Percentiles rank a stretch among this genome's conserved stretches.
These are phyloP conservation scores for Leucaena leucocephala DNA, from an alignment of 306 rosid species.

Conservation along the genomic window DNA sequence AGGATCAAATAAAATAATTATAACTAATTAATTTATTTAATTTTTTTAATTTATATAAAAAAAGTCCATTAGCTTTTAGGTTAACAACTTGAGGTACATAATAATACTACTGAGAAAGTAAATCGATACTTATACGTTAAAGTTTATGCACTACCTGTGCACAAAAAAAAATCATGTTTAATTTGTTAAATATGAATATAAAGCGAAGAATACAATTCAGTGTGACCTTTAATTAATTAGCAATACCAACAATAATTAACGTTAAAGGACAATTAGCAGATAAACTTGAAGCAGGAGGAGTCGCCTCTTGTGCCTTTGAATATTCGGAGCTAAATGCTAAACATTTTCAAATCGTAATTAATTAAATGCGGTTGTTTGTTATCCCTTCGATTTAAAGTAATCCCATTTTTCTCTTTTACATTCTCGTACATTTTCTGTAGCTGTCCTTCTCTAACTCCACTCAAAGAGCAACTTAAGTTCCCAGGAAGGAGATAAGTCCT, in stretches of 20 bases:
- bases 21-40: no score
- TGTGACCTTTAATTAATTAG: not conserved
- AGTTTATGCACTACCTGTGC: not conserved
- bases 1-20: no score
- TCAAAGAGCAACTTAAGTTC: conserved; percentile 67
- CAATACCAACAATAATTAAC: conserved; percentile 9
- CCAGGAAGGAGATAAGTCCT: conserved; percentile 75
- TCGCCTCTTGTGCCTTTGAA: conserved; percentile 40
- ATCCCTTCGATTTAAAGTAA: conserved; percentile 71
- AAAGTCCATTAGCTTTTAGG: no score
- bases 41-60: no score
- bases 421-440: conserved; percentile 1
- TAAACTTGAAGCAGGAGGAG: conserved; percentile 44
- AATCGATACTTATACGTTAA: not conserved
- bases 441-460: conserved; percentile 80
- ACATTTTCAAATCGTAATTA: conserved; percentile 21
- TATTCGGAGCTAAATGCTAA: conserved; percentile 27
- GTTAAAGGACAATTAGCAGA: conserved; percentile 11
- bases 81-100: no score
- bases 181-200: not conserved
- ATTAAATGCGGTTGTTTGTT: conserved; percentile 32
- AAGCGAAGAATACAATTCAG: not conserved
- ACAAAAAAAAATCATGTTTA: not conserved
- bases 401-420: not conserved
- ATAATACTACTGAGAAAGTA: not conserved